Evolutionary conservation across 805 yeast genomes (phyloP).

Genomic region (Candida manassasensis): DNA sequence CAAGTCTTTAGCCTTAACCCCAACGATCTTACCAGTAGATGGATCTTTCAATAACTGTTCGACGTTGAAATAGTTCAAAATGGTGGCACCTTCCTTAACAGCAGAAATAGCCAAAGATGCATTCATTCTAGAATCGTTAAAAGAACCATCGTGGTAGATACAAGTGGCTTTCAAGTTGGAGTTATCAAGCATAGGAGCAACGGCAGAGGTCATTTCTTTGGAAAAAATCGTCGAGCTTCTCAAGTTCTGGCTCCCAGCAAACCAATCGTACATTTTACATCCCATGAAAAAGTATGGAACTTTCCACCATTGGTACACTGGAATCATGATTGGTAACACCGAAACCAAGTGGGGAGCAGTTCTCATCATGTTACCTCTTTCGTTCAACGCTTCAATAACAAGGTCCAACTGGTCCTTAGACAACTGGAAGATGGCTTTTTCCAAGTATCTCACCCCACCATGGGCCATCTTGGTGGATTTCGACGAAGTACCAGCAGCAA

Average conservation of each 20-base stretch:
- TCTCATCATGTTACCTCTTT: slow-evolving; percentile 64
- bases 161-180: slow-evolving; percentile 80
- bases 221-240: slow-evolving; percentile 71
- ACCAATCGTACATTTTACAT: slow-evolving; percentile 84
- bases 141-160: slow-evolving; percentile 93
- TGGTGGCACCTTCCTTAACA: slow-evolving; percentile 81
- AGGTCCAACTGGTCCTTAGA: slow-evolving; percentile 70
- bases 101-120: slow-evolving; percentile 84
- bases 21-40: slow-evolving; percentile 51
- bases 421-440: slow-evolving; percentile 88
- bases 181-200: slow-evolving; percentile 83
- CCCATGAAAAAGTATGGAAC: slow-evolving; percentile 91
- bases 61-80: slow-evolving; percentile 82
- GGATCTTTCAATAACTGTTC: slow-evolving; percentile 64
- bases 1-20: slow-evolving; percentile 70
- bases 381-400: slow-evolving; percentile 25
- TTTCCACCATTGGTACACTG: slow-evolving; percentile 96
- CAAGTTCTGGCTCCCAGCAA: slow-evolving; percentile 86
- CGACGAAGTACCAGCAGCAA: slow-evolving; percentile 89
- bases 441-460: slow-evolving; percentile 94
- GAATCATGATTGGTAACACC: slow-evolving; percentile 88
- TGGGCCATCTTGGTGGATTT: slow-evolving; percentile 95
- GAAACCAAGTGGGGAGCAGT: slow-evolving; percentile 90
- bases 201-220: slow-evolving; percentile 58
- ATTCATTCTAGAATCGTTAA: slow-evolving; percentile 90